Conservation (phyloP, 176 grass and related monocot genomes). For the Musa schizocarpa region DNA sequence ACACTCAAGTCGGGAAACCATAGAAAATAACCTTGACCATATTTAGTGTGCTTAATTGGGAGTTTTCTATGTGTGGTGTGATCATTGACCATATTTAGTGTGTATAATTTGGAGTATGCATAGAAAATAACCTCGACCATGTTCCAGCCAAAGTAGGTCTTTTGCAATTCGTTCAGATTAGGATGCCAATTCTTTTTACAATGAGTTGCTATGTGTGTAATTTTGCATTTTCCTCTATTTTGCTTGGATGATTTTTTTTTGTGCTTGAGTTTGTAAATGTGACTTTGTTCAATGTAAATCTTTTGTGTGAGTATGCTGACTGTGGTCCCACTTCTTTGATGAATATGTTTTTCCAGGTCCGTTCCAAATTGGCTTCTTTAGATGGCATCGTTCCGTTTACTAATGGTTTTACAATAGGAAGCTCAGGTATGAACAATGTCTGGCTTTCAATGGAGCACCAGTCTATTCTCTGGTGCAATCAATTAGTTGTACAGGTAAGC, state of each 20-base stretch:
- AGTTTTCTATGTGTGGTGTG: background rate
- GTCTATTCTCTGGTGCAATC: constrained; percentile 96
- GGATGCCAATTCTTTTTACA: background rate
- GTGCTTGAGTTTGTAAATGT: background rate
- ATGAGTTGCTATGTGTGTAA: too few species aligned
- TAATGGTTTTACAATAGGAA: constrained; percentile 84
- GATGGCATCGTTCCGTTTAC: constrained; percentile 84
- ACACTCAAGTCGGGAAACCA: background rate
- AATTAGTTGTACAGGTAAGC: constrained; percentile 80
- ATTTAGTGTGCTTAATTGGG: background rate
- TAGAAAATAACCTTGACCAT: background rate
- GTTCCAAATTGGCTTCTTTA: constrained; percentile 63
- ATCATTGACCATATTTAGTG: too few species aligned
- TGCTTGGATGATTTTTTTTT: background rate
- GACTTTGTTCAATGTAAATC: background rate
- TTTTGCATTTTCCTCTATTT: background rate
- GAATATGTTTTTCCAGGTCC: constrained; percentile 40
- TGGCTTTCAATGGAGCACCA: constrained; percentile 98
- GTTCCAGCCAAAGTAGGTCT: too few species aligned
- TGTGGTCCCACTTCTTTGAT: background rate
- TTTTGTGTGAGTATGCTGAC: background rate
- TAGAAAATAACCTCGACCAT: too few species aligned
- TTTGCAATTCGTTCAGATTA: too few species aligned
- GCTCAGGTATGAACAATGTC: constrained; percentile 94
- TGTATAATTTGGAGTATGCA: too few species aligned